A percentile compares a stretch with the other conserved stretches of the same genome.
These are phyloP conservation scores for Hymenotorrendiella dingleyae DNA, from an alignment of 2,329 filamentous ascomycete genomes.

Conservation along the genomic window DNA sequence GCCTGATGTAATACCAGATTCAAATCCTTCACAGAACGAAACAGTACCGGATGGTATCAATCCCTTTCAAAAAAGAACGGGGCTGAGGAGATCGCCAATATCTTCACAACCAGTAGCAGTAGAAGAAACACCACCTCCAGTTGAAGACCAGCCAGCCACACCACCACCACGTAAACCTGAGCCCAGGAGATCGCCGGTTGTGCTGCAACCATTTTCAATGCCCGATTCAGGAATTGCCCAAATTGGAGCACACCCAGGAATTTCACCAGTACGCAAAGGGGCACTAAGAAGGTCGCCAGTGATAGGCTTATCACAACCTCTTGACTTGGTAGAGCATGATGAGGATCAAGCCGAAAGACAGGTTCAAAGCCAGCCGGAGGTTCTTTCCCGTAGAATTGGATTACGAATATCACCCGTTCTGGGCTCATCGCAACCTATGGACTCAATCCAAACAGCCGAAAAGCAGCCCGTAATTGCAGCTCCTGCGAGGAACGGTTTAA, in stretches of 20 bases:
- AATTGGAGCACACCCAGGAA: not conserved
- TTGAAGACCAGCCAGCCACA: not conserved
- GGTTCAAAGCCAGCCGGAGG: no score
- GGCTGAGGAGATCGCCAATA: constrained; percentile 11
- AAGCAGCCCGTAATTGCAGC: not conserved
- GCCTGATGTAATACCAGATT: not conserved
- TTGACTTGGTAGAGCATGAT: not conserved
- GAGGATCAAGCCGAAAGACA: not conserved
- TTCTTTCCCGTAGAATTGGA: not conserved
- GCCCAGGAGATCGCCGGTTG: not conserved
- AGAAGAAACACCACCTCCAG: constrained; percentile 2
- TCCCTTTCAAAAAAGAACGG: constrained; percentile 9
- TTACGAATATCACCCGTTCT: not conserved
- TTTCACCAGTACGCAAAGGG: constrained; percentile 3
- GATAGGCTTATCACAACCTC: not conserved
- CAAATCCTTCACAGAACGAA: constrained; percentile 8
- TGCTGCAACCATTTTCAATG: not conserved
- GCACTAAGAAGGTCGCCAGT: constrained; percentile 11
- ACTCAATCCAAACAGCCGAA: not conserved
- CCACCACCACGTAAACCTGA: not conserved
- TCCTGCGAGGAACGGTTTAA: not conserved
- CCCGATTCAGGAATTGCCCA: not conserved
- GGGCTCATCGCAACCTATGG: not conserved
- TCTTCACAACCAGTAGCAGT: constrained; percentile 1
- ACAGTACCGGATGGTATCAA: constrained; percentile 2